Evolutionary conservation across 257 asterid species (phyloP).

Genomic region (Cruciata laevipes): DNA sequence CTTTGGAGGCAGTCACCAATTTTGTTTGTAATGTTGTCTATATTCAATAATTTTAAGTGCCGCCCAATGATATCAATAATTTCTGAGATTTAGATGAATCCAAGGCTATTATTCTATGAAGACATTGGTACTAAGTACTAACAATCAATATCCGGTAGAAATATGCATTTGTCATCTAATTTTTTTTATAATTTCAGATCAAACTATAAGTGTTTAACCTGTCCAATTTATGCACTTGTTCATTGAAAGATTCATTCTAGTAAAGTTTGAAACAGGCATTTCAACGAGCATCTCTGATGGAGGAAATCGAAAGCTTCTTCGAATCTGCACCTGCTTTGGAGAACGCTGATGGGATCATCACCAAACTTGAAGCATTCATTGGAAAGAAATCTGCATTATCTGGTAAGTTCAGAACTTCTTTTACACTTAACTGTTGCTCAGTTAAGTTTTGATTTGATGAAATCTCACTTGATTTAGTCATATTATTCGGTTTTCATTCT

Average conservation of each 20-base stretch:
- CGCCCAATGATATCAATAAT: background rate
- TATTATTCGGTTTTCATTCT: too few species aligned
- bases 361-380: conserved; percentile 42
- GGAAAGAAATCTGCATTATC: conserved; percentile 25
- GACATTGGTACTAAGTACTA: background rate
- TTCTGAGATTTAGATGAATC: too few species aligned
- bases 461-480: too few species aligned
- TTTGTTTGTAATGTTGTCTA: too few species aligned
- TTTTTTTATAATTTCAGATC: background rate
- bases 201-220: background rate
- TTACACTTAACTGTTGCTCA: too few species aligned
- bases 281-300: background rate
- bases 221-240: too few species aligned
- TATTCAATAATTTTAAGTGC: background rate
- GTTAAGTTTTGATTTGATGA: too few species aligned
- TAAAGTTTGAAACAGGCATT: background rate
- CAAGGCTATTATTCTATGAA: background rate
- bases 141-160: too few species aligned
- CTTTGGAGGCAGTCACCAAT: too few species aligned
- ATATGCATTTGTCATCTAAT: too few species aligned
- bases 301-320: conserved; percentile 58
- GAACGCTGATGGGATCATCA: conserved; percentile 45
- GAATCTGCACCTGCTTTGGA: conserved; percentile 79
- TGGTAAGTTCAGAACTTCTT: conserved; percentile 33
- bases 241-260: background rate